A percentile compares a stretch with the other conserved stretches of the same genome.
phyloP scores from a whole-genome alignment of 257 asterid species.

The Gentiana straminea region DNA sequence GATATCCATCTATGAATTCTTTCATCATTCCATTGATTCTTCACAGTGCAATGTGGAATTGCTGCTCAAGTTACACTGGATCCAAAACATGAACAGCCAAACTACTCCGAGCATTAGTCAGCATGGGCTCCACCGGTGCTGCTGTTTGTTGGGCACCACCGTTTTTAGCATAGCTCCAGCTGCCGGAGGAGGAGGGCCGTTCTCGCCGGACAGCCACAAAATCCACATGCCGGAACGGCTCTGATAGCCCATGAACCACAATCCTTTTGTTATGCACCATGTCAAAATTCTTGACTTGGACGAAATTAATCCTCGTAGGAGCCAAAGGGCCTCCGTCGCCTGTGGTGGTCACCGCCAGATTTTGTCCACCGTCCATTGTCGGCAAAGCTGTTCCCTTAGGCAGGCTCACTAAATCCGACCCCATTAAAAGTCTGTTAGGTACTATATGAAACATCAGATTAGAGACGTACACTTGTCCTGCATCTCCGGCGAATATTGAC shows the following conservation, averaged over 20 bases:
- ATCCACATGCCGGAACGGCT: conserved; percentile 38
- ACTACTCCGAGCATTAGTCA: no score
- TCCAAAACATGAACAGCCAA: no score
- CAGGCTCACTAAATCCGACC: conserved; percentile 34
- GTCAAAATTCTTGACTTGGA: conserved; percentile 38
- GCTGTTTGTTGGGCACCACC: neutral
- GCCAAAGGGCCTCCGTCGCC: conserved; percentile 49
- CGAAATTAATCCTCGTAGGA: conserved; percentile 62
- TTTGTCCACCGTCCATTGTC: conserved; percentile 46
- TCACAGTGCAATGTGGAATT: no score
- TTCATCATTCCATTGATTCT: no score
- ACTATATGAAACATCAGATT: conserved; percentile 54
- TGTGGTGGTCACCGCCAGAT: conserved; percentile 50
- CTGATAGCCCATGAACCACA: conserved; percentile 56
- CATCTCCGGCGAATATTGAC: conserved; percentile 45
- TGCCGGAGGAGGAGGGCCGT: neutral
- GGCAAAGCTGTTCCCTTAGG: conserved; percentile 31
- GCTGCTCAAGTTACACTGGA: no score
- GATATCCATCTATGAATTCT: no score
- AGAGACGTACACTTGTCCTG: conserved; percentile 45
- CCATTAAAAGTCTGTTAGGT: conserved; percentile 45
- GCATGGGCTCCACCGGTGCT: neutral
- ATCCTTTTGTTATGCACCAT: conserved; percentile 47
- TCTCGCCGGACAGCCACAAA: conserved; percentile 3
- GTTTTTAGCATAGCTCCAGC: neutral